Evolutionary conservation across 305 asterid species (phyloP).

Genomic region (Solanum chacoense): DNA sequence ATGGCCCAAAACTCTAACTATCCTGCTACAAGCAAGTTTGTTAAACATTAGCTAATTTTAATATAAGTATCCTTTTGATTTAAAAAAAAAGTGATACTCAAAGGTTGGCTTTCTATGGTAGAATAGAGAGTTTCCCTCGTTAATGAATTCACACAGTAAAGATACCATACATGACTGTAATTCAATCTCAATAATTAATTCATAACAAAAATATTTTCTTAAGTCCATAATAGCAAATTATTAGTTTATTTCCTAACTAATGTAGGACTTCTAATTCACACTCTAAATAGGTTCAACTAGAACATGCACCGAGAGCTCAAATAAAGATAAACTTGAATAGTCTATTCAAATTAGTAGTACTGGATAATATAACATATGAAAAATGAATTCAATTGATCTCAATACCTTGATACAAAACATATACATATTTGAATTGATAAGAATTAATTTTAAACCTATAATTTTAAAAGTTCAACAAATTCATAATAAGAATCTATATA

Average conservation of each 20-base stretch:
- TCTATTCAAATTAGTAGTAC: background rate
- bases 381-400: background rate
- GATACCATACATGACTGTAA: background rate
- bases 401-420: background rate
- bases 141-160: background rate
- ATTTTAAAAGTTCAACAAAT: background rate
- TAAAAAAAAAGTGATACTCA: too few relatives aligned
- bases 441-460: too few relatives aligned
- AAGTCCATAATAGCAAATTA: background rate
- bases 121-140: background rate
- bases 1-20: too few relatives aligned
- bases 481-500: background rate
- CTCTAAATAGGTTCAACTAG: background rate
- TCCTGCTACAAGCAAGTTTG: too few relatives aligned
- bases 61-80: too few relatives aligned
- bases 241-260: background rate
- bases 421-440: background rate
- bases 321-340: background rate
- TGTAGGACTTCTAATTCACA: background rate
- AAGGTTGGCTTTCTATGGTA: background rate
- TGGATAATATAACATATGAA: background rate
- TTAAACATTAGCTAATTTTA: too few relatives aligned
- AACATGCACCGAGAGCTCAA: background rate
- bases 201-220: background rate
- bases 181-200: background rate